Evolutionary conservation across 1,284 basidiomycete genomes (phyloP), one percentile per base, ranked within the genome.

Genomic region (Polyporus tsugae): DNA sequence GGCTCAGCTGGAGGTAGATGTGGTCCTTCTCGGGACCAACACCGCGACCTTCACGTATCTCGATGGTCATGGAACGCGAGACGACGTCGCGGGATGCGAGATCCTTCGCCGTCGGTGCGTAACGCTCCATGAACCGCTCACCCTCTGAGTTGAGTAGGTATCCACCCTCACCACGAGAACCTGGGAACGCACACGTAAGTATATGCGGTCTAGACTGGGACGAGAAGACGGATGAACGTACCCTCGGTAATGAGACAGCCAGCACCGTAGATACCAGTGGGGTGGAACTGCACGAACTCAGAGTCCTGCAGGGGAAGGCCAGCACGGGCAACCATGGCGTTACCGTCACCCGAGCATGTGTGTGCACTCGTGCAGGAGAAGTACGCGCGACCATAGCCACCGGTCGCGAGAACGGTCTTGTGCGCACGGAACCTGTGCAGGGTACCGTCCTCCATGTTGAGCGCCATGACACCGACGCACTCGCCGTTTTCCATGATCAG

Each of bases 281-380:
- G 98, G 83, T 99, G 98, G 95, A 99, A 99, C 82, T 99, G 98
- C 55, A 99, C 97, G 80, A 99, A 99, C 83, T 99, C 98, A 73
- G 95, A 83, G 84, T 99, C 98, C 85, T 99, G 98, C 61, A 99
- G 87, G 65, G 98, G 98, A 67, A 99, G 87, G 60, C 98, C 98
- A 60, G 98, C 98, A 79, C 98, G 92, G 66, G 93, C 91, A 73
- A 99, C 96, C 98, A 99, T 99, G 57, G 96, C 98, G 78, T 99
- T 98, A 73, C 98, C 98, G 78, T 99, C 98, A 80, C 98, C 98
- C 65, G 97, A 95, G 85, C 98, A 99, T 41, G 98, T 99, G 83
- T 99, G 98, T 64, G 98, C 98, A 78, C 95, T 96, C 52, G 98
- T 99, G 85, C 98, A 99, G 76, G 95, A 97, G 86, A 99, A 99